Evolutionary conservation across 1,284 basidiomycete genomes (phyloP).

Genomic region (Leccinum holopus): DNA sequence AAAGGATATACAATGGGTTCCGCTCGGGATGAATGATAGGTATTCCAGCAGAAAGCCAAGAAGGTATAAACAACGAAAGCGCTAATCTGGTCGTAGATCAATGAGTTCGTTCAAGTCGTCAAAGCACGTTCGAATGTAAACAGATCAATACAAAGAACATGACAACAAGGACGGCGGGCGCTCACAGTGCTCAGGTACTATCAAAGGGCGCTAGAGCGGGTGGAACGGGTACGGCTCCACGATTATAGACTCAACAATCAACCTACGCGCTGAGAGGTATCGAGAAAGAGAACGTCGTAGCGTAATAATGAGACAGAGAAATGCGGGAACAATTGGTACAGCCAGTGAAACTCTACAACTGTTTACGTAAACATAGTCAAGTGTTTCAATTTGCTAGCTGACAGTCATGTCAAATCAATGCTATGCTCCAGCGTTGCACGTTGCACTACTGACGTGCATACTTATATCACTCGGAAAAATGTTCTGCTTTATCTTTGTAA

Average conservation of each 20-base stretch:
- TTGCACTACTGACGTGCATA: too few relatives aligned
- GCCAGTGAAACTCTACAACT: background rate
- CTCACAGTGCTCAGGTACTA: slow-evolving; percentile 9
- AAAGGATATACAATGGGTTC: background rate
- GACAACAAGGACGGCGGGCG: slow-evolving; percentile 18
- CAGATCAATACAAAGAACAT: slow-evolving; percentile 33
- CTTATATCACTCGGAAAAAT: too few relatives aligned
- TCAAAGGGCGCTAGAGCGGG: background rate
- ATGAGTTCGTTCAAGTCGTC: slow-evolving; percentile 28
- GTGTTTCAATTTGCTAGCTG: too few relatives aligned
- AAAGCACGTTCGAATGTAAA: slow-evolving; percentile 29
- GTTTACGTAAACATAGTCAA: background rate
- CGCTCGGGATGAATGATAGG: slow-evolving; percentile 6
- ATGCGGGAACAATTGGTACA: background rate
- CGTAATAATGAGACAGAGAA: background rate
- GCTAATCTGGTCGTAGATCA: slow-evolving; percentile 21
- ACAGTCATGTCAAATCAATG: too few relatives aligned
- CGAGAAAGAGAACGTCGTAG: background rate
- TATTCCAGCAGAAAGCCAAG: slow-evolving; percentile 17
- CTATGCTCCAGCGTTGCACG: too few relatives aligned
- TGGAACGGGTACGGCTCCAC: background rate
- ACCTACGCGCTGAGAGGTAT: background rate
- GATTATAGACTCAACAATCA: background rate
- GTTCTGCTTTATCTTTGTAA: too few relatives aligned
- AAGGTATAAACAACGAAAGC: slow-evolving; percentile 21